phyloP scores from a whole-genome alignment of 176 grass and related monocot genomes.

The Musa troglodytarum region DNA sequence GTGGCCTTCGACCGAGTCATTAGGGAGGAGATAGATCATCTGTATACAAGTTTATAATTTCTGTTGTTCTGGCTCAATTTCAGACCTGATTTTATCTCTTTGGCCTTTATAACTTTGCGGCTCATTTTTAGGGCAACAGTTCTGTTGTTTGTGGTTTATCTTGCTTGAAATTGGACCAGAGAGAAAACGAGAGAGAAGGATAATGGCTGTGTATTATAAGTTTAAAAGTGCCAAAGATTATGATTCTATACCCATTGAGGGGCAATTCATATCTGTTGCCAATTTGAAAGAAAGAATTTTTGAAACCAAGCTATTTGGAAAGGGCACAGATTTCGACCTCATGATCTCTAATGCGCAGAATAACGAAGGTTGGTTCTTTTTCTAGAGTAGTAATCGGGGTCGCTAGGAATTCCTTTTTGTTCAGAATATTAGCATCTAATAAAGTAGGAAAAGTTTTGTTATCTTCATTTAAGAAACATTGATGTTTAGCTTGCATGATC shows the following conservation, averaged over 20 bases:
- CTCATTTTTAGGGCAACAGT: slow-evolving; percentile 7
- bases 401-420: neutral
- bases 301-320: slow-evolving; percentile 90
- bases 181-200: slow-evolving; percentile 33
- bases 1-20: neutral
- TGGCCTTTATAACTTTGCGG: slow-evolving; percentile 8
- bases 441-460: neutral
- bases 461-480: neutral
- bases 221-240: slow-evolving; percentile 98
- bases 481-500: neutral
- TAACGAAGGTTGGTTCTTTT: slow-evolving; percentile 82
- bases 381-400: slow-evolving; percentile 11
- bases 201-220: slow-evolving; percentile 98
- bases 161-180: slow-evolving; percentile 27
- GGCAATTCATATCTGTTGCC: slow-evolving; percentile 90
- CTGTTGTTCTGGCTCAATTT: slow-evolving; percentile 6
- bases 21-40: slow-evolving; percentile 3
- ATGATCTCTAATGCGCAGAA: slow-evolving; percentile 95
- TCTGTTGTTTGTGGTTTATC: slow-evolving; percentile 11
- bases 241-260: slow-evolving; percentile 88
- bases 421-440: neutral
- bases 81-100: slow-evolving; percentile 5
- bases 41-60: slow-evolving; percentile 15
- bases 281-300: slow-evolving; percentile 98
- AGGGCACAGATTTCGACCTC: slow-evolving; percentile 94